Evolutionary conservation across 345 rosid genomes (phyloP).

Genomic region (Draba incana): DNA sequence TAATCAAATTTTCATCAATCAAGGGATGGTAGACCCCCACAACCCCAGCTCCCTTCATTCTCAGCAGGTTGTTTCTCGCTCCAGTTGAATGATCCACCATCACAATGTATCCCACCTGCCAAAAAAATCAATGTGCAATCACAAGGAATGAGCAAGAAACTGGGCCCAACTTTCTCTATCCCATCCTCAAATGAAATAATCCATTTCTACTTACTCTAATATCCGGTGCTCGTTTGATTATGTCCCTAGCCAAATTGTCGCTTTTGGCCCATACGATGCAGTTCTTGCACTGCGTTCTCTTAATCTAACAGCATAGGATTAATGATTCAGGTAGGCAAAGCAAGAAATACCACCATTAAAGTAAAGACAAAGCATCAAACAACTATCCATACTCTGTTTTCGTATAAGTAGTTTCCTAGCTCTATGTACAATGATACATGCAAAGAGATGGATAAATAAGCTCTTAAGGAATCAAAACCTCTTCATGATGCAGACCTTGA

Average conservation of each 20-base stretch:
- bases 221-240: constrained; percentile 64
- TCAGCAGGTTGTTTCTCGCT: constrained; percentile 55
- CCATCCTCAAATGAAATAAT: background rate
- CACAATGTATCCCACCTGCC: constrained; percentile 91
- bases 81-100: constrained; percentile 76
- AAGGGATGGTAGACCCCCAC: constrained; percentile 81
- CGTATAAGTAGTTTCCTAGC: background rate
- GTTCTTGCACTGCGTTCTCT: constrained; percentile 57
- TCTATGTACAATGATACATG: background rate
- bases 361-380: background rate
- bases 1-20: constrained; percentile 61
- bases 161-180: background rate
- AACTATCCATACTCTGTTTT: constrained; percentile 11
- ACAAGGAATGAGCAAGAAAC: constrained; percentile 15
- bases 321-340: constrained; percentile 8
- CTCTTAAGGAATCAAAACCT: constrained; percentile 8
- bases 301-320: constrained; percentile 56
- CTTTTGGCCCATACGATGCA: constrained; percentile 95
- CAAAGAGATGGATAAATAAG: background rate
- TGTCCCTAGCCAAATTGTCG: constrained; percentile 72
- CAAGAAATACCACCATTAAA: constrained; percentile 1
- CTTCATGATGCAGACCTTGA: background rate
- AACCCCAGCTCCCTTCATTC: constrained; percentile 82
- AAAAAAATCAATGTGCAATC: constrained; percentile 11
- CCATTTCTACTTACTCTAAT: constrained; percentile 49